Percentiles rank a stretch among this genome's conserved stretches.
Evolutionary conservation across 2,329 filamentous ascomycete species (phyloP).

Genomic region (Westerdykella aurantiaca): DNA sequence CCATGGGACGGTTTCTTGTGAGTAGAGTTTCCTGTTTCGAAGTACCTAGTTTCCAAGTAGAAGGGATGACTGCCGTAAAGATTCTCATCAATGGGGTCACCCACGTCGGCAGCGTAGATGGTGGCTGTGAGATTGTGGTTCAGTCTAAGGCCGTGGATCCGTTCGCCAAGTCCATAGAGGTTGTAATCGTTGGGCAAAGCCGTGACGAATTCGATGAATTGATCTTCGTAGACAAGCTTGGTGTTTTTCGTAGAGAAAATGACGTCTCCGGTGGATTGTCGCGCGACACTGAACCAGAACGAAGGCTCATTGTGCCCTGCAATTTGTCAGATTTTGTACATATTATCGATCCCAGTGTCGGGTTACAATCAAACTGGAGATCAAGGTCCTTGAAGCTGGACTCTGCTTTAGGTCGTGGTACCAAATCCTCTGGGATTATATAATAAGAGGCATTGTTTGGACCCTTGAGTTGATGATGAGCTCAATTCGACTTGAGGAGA

Average conservation of each 20-base stretch:
- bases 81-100: constrained; percentile 59
- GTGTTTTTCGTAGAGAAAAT: constrained; percentile 62
- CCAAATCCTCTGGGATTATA: constrained; percentile 57
- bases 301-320: constrained; percentile 52
- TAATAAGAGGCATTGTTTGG: constrained; percentile 61
- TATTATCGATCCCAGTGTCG: too few species aligned
- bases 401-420: constrained; percentile 52
- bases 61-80: constrained; percentile 73
- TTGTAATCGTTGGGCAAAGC: constrained; percentile 66
- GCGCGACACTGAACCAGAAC: constrained; percentile 54
- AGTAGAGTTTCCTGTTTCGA: constrained; percentile 44
- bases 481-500: constrained; percentile 6
- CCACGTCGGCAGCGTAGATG: constrained; percentile 62
- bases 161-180: constrained; percentile 68
- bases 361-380: constrained; percentile 43
- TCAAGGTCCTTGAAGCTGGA: constrained; percentile 36
- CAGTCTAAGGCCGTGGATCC: constrained; percentile 65
- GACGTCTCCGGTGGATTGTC: constrained; percentile 56
- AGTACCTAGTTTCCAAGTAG: constrained; percentile 76
- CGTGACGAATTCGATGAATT: constrained; percentile 69
- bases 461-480: constrained; percentile 25
- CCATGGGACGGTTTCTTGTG: constrained; percentile 19
- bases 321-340: background rate
- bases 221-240: constrained; percentile 66
- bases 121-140: constrained; percentile 67